Evolutionary conservation across 208 protist species (phyloP).

Genomic region (Leishmania martiniquensis): DNA sequence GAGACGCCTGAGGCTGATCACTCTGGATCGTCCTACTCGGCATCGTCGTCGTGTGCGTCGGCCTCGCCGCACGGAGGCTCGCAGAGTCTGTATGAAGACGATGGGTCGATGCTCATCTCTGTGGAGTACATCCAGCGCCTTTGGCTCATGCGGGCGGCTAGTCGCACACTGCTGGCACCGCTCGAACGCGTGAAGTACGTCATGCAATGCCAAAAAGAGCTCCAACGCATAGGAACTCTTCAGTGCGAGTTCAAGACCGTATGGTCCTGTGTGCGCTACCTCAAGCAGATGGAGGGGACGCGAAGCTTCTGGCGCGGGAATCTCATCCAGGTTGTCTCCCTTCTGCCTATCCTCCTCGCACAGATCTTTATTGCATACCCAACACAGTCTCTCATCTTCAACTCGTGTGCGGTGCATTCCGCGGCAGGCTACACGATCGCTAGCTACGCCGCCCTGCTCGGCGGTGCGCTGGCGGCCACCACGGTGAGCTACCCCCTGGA

Average conservation of each 20-base stretch:
- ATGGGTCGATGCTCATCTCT: constrained; percentile 38
- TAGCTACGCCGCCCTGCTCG: constrained; percentile 55
- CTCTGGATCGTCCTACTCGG: background rate
- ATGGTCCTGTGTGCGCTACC: constrained; percentile 56
- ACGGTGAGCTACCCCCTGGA: constrained; percentile 83
- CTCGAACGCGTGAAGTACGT: constrained; percentile 88
- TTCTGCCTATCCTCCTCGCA: constrained; percentile 67
- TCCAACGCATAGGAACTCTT: constrained; percentile 58
- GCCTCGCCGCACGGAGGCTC: background rate
- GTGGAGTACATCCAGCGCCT: constrained; percentile 57
- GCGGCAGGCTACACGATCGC: constrained; percentile 48
- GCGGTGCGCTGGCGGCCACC: constrained; percentile 42
- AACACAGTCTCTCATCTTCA: constrained; percentile 62
- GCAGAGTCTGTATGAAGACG: constrained; percentile 6
- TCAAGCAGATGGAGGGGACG: constrained; percentile 56
- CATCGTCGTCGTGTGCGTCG: constrained; percentile 4
- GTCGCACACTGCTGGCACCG: constrained; percentile 68
- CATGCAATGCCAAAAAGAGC: constrained; percentile 76
- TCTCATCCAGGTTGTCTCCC: constrained; percentile 69
- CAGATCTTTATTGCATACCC: constrained; percentile 75
- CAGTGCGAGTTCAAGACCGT: constrained; percentile 53
- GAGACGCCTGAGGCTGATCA: background rate
- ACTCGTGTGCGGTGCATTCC: constrained; percentile 36
- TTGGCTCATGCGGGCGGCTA: constrained; percentile 51
- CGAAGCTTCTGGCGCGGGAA: constrained; percentile 85